Evolutionary conservation across 331 rosid species (phyloP), one percentile per base, ranked within the genome.

Genomic region (Dryas integrifolia): DNA sequence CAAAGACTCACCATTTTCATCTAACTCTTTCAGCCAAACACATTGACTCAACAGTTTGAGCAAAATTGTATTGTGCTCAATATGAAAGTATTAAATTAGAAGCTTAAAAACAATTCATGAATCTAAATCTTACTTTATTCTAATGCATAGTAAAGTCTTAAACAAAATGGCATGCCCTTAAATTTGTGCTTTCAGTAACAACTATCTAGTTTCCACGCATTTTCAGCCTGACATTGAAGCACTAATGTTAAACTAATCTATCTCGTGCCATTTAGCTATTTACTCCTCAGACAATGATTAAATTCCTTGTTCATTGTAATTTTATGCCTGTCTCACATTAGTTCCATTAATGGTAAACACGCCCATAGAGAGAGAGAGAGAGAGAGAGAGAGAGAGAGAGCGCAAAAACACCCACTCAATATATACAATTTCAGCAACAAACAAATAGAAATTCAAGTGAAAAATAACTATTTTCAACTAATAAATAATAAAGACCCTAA

Each of bases 361-460:
- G 4, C 51, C 0, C 38, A 41, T 5, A 11, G 15, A 15, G 9
- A 41, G 24, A 15, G n/a, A 63, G 8, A 24, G 5, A 55, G 5
- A 26, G 18, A 21, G 35, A 44, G 35, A 18, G 18, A 15, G n/a
- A 63, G 8, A 24, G 5, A 55, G 5, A 26, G 18, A 21, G 35
- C 18, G 35, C 60, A 18, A 7, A 56, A 18, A 64, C 51, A 45
- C 4, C 52, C 69, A 3, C 9, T 9, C 38, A 16, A 18, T n/a
- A 5, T n/a, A 0, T 5, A 16, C 58, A 53, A 44, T 69, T 65
- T 38, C 50, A 75, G 56, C 30, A 61, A 50, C 58, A 62, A 71
- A 44, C 3, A 13, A 5, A 58, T 52, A 58, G 43, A 26, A 24
- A 69, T 38, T 40, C 16, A 5, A 9, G 8, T 46, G 38, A 66